phyloP scores from a whole-genome alignment of 306 rosid genomes.

The Clitoria ternatea region DNA sequence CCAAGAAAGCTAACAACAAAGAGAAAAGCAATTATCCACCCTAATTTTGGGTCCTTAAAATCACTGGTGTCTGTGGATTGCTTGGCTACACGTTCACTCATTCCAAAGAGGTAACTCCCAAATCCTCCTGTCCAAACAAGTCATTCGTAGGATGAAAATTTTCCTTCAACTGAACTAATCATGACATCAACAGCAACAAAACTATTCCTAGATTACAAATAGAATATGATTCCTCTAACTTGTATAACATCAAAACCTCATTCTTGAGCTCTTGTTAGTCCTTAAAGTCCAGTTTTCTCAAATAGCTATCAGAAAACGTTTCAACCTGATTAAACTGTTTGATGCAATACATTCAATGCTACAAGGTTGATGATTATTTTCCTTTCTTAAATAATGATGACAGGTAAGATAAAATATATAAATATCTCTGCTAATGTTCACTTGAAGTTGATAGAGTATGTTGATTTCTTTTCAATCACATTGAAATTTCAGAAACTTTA shows the following conservation, averaged over 20 bases:
- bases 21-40: slow-evolving; percentile 49
- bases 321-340: background rate
- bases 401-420: background rate
- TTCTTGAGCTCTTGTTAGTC: background rate
- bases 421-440: background rate
- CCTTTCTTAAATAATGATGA: background rate
- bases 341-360: background rate
- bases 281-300: background rate
- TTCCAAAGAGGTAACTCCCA: slow-evolving; percentile 52
- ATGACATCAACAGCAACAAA: background rate
- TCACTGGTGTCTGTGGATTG: slow-evolving; percentile 30
- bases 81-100: slow-evolving; percentile 38
- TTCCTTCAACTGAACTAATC: background rate
- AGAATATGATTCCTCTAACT: slow-evolving; percentile 5
- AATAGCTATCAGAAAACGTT: background rate
- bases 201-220: background rate
- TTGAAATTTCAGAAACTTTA: background rate
- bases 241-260: slow-evolving; percentile 10
- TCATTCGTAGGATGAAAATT: slow-evolving; percentile 2
- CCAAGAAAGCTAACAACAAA: slow-evolving; percentile 59
- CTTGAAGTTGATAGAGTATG: background rate
- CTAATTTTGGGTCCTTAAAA: slow-evolving; percentile 41
- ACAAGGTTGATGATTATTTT: background rate
- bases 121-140: slow-evolving; percentile 41
- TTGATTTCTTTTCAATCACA: background rate